Evolutionary conservation across 1,284 basidiomycete genomes (phyloP), one percentile per base, ranked within the genome.

Genomic region (Cryptococcus jaspeensis): DNA sequence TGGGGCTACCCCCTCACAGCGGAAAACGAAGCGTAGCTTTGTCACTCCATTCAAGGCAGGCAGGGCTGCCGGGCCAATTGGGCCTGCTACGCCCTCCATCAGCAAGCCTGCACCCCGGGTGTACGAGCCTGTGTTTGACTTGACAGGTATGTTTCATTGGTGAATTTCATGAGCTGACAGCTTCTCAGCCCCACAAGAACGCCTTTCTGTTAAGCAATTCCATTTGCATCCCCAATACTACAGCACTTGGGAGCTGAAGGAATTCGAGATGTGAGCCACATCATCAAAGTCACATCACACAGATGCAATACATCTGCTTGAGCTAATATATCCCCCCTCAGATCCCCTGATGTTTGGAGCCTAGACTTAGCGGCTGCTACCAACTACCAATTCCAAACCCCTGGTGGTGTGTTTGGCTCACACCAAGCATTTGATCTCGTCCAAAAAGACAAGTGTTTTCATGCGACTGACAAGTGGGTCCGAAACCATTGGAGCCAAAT

Each of bases 401-500:
- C 69, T 2, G 52, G 66, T 53, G 46, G 44, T 13, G 54, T 52
- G 39, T 50, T 69, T 56, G 58, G 70, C 60, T 55, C 67, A 57
- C 43, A 53, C 1, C 49, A 67, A n/a, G 71, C 73, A 0, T 59
- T 69, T 3, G 38, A 41, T 16, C 40, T 53, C 12, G 56, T 79
- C 23, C 58, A 61, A 25, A 22, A 42, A 2, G 69, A 68, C 2
- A 63, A 67, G 3, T 76, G 73, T 55, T 36, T 43, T 7, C 56
- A 70, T 9, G 67, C 62, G 3, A 73, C 65, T 0, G 46, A 36
- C 20, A 61, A 80, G 32, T 99, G 95, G 95, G 86, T 96, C 1
- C 82, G 88, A 39, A 96, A 97, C 68, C 93, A 97, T 66, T 99
- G 92, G 89, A 72, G 79, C 5, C 77, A 94, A 43, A 86, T 99